Percentiles rank a stretch among this genome's conserved stretches.
phyloP scores from a whole-genome alignment of 1,284 basidiomycete genomes.

The Ganoderma multipileum region DNA sequence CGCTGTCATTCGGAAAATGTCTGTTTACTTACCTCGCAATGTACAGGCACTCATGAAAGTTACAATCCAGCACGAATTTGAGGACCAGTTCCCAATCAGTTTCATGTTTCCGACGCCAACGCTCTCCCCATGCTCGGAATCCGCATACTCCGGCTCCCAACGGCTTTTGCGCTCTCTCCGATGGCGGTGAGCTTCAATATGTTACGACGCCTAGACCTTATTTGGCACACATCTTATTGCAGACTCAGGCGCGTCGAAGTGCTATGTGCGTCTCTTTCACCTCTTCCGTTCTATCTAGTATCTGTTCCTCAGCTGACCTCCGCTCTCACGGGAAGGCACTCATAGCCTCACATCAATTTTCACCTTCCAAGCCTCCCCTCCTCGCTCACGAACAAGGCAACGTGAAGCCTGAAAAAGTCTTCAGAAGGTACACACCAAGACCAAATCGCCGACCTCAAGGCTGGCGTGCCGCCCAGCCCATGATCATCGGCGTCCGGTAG shows the following conservation, averaged over 20 bases:
- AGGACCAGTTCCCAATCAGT: background rate
- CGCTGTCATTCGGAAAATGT: too few relatives aligned
- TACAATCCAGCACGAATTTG: background rate
- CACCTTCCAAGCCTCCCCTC: background rate
- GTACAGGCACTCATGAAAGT: background rate
- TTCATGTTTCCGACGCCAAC: background rate
- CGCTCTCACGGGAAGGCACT: background rate
- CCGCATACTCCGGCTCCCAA: background rate
- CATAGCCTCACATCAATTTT: background rate
- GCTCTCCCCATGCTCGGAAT: background rate
- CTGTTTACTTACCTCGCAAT: background rate
- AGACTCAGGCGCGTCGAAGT: background rate
- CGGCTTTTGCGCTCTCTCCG: background rate
- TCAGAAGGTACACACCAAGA: background rate
- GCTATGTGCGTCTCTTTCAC: background rate
- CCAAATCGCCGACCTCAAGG: background rate
- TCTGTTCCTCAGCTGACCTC: background rate
- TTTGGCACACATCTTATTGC: background rate
- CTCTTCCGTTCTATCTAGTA: background rate
- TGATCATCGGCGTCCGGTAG: background rate
- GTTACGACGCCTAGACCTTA: background rate
- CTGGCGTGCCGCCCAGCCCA: background rate
- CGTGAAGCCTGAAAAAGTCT: background rate
- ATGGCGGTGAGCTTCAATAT: background rate
- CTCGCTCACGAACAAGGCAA: background rate